Evolutionary conservation across 2,329 filamentous ascomycete species (phyloP), one percentile per base, ranked within the genome.

Genomic region (Paecilomyces fulvus): DNA sequence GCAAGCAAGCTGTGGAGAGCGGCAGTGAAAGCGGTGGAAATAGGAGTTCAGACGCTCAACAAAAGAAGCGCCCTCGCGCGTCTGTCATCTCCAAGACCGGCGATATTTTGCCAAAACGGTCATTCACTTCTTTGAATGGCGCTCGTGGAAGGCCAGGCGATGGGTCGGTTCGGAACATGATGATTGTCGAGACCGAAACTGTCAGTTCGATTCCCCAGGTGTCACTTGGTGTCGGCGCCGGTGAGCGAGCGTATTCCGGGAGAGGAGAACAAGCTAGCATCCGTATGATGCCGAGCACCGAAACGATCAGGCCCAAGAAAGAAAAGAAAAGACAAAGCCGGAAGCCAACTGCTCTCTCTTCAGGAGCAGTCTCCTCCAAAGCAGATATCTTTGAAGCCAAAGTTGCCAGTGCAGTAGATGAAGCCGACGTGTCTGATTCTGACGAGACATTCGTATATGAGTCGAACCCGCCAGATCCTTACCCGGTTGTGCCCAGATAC

Each of bases 401-500:
- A 69, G 91, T 99, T 63, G 92, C 92, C 53, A 96, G 87, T 70
- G 92, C 92, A 8, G 91, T 99, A 54, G 92, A 97, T 70, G 92
- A 97, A 72, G 91, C 90, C 49, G 89, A 96, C 71, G 95, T 92
- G 11, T 96, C 92, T 6, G 94, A 99, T 71, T 97, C 92, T 1
- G 94, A 96, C 67, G 94, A 97, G 73, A 97, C 94, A 0, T 99
- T 97, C 72, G 94, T 99, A 14, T 99, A 99, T 75, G 94, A 99
- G 73, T 97, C 94, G 25, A 99, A 99, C 67, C 94, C 92, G 9
- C 80, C 82, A 12, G 84, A 86, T 62, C 76, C 79, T 23, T 78
- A 71, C 56, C 74, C 80, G 30, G 62, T 67, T 46, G 77, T 82
- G 53, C 83, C 84, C 60, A 83, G 91, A 59, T 90, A 92, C 72